These are phyloP conservation scores for Trichoderma sp. DNA, from an alignment of 2,329 filamentous ascomycete genomes.

Conservation along the genomic window DNA sequence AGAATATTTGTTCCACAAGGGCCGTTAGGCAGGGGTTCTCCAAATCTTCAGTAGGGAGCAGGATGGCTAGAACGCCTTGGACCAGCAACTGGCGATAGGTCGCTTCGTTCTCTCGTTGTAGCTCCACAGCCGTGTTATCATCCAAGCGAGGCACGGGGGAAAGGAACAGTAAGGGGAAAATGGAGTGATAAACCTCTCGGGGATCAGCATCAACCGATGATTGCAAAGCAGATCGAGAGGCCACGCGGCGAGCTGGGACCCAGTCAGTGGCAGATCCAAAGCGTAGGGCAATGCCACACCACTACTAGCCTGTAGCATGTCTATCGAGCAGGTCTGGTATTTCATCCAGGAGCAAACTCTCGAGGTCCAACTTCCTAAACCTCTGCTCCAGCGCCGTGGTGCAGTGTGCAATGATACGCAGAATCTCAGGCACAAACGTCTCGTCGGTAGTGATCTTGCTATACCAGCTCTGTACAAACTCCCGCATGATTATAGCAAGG, in stretches of 20 bases:
- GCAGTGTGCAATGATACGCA: conserved; percentile 89
- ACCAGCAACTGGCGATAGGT: conserved; percentile 87
- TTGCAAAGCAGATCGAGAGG: conserved; percentile 56
- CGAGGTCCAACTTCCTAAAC: conserved; percentile 76
- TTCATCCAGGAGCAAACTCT: conserved; percentile 81
- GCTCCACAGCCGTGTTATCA: conserved; percentile 48
- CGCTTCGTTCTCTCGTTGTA: conserved; percentile 74
- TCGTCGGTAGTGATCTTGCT: conserved; percentile 87
- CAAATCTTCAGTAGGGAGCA: conserved; percentile 89
- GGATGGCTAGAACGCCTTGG: conserved; percentile 73
- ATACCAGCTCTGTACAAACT: conserved; percentile 94
- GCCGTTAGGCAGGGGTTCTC: conserved; percentile 82
- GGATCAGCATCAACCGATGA: conserved; percentile 60
- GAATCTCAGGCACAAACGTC: conserved; percentile 79
- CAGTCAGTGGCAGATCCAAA: conserved; percentile 23
- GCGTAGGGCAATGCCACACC: background rate
- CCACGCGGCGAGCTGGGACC: conserved; percentile 66
- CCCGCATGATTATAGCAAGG: conserved; percentile 82
- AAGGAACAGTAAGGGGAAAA: conserved; percentile 77
- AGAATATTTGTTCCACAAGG: conserved; percentile 81
- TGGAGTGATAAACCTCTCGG: conserved; percentile 74
- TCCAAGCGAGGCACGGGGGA: conserved; percentile 67
- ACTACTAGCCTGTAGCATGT: conserved; percentile 68
- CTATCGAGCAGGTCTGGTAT: conserved; percentile 75
- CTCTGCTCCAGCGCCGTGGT: conserved; percentile 85